A percentile compares a stretch with the other conserved stretches of the same genome.
Conservation (phyloP, 2,329 filamentous ascomycete genomes). For the Chalaropsis ovoidea region DNA sequence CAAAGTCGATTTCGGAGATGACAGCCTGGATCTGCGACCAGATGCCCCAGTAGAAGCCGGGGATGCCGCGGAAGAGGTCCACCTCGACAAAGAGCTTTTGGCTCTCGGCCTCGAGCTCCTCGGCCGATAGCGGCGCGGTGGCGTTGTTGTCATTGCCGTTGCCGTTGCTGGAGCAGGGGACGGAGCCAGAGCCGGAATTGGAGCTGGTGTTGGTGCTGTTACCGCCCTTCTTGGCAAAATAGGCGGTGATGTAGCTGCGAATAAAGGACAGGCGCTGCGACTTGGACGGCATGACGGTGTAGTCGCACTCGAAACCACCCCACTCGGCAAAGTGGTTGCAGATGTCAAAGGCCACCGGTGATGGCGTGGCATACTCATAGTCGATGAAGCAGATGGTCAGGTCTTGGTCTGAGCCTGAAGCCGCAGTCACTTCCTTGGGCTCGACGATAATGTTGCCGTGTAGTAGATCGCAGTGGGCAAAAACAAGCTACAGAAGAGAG, state of each 20-base stretch:
- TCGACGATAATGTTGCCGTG: slow-evolving; percentile 91
- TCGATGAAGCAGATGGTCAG: slow-evolving; percentile 75
- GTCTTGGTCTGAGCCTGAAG: slow-evolving; percentile 30
- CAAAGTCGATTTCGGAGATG: slow-evolving; percentile 92
- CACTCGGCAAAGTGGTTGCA: slow-evolving; percentile 98
- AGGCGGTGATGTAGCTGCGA: slow-evolving; percentile 68
- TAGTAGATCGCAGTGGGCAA: slow-evolving; percentile 92
- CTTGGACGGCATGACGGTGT: slow-evolving; percentile 66
- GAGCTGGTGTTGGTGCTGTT: neutral
- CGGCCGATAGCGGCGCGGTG: slow-evolving; percentile 27
- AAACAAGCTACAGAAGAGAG: slow-evolving; percentile 54
- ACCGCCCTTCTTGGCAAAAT: slow-evolving; percentile 46
- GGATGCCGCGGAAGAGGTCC: slow-evolving; percentile 76
- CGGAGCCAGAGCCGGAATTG: neutral
- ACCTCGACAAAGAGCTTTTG: slow-evolving; percentile 67
- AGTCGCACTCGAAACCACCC: slow-evolving; percentile 94
- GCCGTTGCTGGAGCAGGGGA: neutral
- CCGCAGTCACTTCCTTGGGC: slow-evolving; percentile 33
- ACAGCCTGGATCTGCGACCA: slow-evolving; percentile 92
- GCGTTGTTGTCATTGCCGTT: too few relatives aligned
- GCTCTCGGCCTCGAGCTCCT: slow-evolving; percentile 52
- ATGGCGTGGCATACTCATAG: slow-evolving; percentile 94
- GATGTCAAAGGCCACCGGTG: slow-evolving; percentile 89
- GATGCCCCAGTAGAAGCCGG: slow-evolving; percentile 85
- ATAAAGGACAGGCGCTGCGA: slow-evolving; percentile 72